Percentiles rank a stretch among this genome's conserved stretches.
Conservation (phyloP, 2,329 filamentous ascomycete species). For the Penicillium sp. region DNA sequence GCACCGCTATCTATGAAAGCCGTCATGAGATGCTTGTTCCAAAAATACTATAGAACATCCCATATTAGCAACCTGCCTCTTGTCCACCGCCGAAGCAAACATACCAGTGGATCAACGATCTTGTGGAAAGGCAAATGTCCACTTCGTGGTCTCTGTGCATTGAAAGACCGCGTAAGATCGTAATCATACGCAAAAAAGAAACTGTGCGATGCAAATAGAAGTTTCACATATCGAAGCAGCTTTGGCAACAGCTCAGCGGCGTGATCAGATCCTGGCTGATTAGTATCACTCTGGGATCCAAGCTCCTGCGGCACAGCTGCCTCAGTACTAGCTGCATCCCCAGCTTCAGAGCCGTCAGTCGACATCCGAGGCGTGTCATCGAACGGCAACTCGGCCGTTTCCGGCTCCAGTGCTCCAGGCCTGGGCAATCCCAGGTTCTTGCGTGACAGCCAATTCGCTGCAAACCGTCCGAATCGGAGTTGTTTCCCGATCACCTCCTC, state of each 20-base stretch:
- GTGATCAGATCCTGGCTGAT: constrained; percentile 29
- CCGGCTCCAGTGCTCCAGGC: constrained; percentile 59
- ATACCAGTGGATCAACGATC: constrained; percentile 64
- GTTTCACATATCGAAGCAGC: constrained; percentile 72
- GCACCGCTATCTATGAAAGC: constrained; percentile 72
- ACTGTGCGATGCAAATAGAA: constrained; percentile 78
- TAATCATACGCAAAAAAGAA: constrained; percentile 96
- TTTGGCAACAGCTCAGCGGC: constrained; percentile 69
- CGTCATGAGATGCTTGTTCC: constrained; percentile 73
- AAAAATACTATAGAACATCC: constrained; percentile 64
- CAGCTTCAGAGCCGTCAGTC: constrained; percentile 4
- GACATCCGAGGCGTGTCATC: constrained; percentile 21
- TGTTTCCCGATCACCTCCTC: constrained; percentile 81
- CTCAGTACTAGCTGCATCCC: constrained; percentile 9
- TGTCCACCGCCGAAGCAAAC: constrained; percentile 1
- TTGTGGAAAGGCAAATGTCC: constrained; percentile 62
- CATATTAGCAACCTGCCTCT: constrained; percentile 5
- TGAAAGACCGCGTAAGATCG: constrained; percentile 71
- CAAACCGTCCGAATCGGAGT: constrained; percentile 83
- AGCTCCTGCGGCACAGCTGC: constrained; percentile 5
- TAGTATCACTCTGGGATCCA: constrained; percentile 5
- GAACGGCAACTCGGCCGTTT: constrained; percentile 33
- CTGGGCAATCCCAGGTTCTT: constrained; percentile 74
- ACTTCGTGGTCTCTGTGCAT: constrained; percentile 37
- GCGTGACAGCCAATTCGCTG: constrained; percentile 84